Percentiles rank a stretch among this genome's conserved stretches.
Evolutionary conservation across 208 protist species (phyloP).

Genomic region (Leishmania guyanensis): DNA sequence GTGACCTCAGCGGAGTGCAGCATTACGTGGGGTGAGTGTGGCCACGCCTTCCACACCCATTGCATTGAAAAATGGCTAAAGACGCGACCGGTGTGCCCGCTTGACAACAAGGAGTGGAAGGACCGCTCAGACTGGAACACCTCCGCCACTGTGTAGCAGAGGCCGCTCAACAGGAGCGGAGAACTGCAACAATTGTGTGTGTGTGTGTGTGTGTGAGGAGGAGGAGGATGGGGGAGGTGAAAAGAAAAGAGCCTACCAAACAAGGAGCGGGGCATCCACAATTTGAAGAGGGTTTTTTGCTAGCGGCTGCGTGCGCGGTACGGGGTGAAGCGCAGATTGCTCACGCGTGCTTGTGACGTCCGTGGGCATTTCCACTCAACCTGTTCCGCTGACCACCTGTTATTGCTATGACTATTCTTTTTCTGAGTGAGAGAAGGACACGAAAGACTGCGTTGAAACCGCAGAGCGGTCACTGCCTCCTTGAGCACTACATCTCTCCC

Average conservation of each 20-base stretch:
- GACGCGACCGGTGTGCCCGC: conserved; percentile 96
- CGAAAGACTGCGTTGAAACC: background rate
- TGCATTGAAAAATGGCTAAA: conserved; percentile 99
- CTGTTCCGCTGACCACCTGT: background rate
- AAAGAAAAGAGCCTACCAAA: background rate
- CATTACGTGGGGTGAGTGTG: conserved; percentile 98
- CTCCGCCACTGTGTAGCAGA: conserved; percentile 4
- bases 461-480: background rate
- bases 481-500: background rate
- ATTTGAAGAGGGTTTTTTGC: background rate
- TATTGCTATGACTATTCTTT: background rate
- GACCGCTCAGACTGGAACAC: conserved; percentile 72
- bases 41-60: conserved; percentile 99
- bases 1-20: conserved; percentile 79
- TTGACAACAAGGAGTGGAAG: conserved; percentile 96
- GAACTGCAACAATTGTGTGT: background rate
- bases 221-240: background rate
- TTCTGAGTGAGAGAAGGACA: background rate
- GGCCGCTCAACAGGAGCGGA: background rate
- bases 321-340: background rate
- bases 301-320: background rate
- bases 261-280: no score
- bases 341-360: background rate
- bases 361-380: background rate
- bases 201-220: background rate